These are phyloP conservation scores for Pseudotulostoma volvatum DNA, from an alignment of 495 filamentous ascomycete genomes.

Conservation along the genomic window DNA sequence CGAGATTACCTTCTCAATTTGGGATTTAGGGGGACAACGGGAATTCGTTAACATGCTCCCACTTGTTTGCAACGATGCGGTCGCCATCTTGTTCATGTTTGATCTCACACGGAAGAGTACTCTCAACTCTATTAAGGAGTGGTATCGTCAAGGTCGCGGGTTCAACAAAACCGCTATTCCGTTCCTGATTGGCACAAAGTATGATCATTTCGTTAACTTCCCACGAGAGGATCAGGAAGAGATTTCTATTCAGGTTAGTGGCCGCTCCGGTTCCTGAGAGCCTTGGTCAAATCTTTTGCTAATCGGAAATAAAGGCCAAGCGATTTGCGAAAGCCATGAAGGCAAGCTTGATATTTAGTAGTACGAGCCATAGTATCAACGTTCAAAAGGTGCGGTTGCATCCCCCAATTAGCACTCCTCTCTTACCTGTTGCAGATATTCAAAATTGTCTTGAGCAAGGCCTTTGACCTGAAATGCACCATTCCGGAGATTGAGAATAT, in stretches of 20 bases:
- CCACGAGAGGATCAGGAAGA: conserved; percentile 94
- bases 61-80: conserved; percentile 94
- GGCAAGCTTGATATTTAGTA: conserved; percentile 91
- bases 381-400: conserved; percentile 74
- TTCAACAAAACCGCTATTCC: conserved; percentile 99
- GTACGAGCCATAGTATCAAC: conserved; percentile 97
- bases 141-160: conserved; percentile 93
- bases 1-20: conserved; percentile 99
- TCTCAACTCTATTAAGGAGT: conserved; percentile 96
- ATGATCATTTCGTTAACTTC: conserved; percentile 98
- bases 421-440: conserved; percentile 54
- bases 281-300: conserved; percentile 1
- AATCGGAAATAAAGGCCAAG: conserved; percentile 45
- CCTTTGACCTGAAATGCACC: conserved; percentile 95
- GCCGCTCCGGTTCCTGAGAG: not conserved
- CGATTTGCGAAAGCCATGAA: conserved; percentile 98
- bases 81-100: conserved; percentile 98
- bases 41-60: conserved; percentile 99
- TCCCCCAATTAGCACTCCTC: conserved; percentile 4
- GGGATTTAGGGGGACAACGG: conserved; percentile 94
- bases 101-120: conserved; percentile 96
- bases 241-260: conserved; percentile 74
- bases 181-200: conserved; percentile 91
- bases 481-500: conserved; percentile 97
- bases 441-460: conserved; percentile 97